A percentile compares a stretch with the other conserved stretches of the same genome.
Conservation (phyloP, 2,329 filamentous ascomycete genomes). For the Podosphaera xanthii region DNA sequence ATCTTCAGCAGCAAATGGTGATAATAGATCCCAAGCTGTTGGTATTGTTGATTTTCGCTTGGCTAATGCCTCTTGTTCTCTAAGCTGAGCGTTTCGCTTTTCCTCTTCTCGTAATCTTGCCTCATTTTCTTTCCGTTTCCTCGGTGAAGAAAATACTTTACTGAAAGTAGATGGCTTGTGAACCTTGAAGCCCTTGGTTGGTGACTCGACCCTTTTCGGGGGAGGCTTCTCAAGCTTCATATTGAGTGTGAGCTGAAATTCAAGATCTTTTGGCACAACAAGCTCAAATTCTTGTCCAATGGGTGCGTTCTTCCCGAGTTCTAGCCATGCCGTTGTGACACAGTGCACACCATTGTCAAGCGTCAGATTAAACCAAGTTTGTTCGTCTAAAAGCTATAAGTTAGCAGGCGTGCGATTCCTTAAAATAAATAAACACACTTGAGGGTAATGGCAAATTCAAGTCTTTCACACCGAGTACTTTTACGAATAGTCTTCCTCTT, state of each 20-base stretch:
- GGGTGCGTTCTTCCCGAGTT: conserved; percentile 73
- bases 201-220: conserved; percentile 30
- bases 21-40: conserved; percentile 67
- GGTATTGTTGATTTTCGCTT: conserved; percentile 39
- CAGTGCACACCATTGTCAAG: conserved; percentile 97
- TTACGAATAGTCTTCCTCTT: conserved; percentile 80
- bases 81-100: conserved; percentile 39
- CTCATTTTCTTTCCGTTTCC: conserved; percentile 90
- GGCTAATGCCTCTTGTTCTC: conserved; percentile 39
- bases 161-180: conserved; percentile 76
- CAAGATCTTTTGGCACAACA: conserved; percentile 89
- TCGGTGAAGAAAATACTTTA: conserved; percentile 78
- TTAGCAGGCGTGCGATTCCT: background rate
- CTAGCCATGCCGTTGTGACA: conserved; percentile 87
- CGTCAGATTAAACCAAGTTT: conserved; percentile 84
- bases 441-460: conserved; percentile 75
- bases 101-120: conserved; percentile 64
- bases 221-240: conserved; percentile 77
- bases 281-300: conserved; percentile 98
- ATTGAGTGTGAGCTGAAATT: conserved; percentile 92
- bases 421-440: conserved; percentile 34
- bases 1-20: conserved; percentile 68
- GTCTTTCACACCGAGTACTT: conserved; percentile 96
- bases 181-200: conserved; percentile 38
- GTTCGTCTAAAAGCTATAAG: conserved; percentile 37